A percentile compares a stretch with the other conserved stretches of the same genome.
These are phyloP conservation scores for Mortierella alpina DNA, from an alignment of 192 early-diverging fungal species.

Conservation along the genomic window DNA sequence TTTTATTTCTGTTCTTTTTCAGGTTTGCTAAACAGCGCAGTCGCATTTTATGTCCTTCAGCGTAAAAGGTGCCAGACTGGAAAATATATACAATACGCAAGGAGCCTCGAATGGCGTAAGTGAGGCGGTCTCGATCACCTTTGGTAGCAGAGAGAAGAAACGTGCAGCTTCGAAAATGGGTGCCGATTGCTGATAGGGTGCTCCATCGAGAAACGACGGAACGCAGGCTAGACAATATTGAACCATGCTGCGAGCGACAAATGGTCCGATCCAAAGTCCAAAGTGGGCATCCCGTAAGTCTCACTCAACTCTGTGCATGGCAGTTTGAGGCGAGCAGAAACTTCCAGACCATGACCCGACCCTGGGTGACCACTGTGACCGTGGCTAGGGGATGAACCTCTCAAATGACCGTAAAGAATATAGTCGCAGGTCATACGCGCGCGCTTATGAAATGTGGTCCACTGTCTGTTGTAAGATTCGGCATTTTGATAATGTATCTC, in stretches of 20 bases:
- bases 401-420: conserved; percentile 36
- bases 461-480: neutral
- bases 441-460: conserved; percentile 8
- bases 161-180: too few relatives aligned
- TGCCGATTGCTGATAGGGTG: too few relatives aligned
- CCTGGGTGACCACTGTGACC: neutral
- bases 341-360: neutral
- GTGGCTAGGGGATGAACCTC: neutral
- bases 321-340: conserved; percentile 13
- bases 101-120: too few relatives aligned
- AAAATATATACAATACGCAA: too few relatives aligned
- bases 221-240: too few relatives aligned
- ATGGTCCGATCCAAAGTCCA: conserved; percentile 38
- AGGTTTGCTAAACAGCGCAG: too few relatives aligned
- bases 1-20: too few relatives aligned
- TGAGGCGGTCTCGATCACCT: too few relatives aligned
- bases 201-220: too few relatives aligned
- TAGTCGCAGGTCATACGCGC: conserved; percentile 26
- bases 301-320: conserved; percentile 10
- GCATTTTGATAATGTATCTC: neutral
- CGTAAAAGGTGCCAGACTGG: too few relatives aligned
- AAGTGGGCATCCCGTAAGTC: conserved; percentile 1
- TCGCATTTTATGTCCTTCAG: too few relatives aligned
- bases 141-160: too few relatives aligned
- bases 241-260: conserved; percentile 11